Percentiles rank a stretch among this genome's conserved stretches.
Evolutionary conservation across 176 grass and related monocot genomes (phyloP).

Genomic region (Ensete ventricosum): DNA sequence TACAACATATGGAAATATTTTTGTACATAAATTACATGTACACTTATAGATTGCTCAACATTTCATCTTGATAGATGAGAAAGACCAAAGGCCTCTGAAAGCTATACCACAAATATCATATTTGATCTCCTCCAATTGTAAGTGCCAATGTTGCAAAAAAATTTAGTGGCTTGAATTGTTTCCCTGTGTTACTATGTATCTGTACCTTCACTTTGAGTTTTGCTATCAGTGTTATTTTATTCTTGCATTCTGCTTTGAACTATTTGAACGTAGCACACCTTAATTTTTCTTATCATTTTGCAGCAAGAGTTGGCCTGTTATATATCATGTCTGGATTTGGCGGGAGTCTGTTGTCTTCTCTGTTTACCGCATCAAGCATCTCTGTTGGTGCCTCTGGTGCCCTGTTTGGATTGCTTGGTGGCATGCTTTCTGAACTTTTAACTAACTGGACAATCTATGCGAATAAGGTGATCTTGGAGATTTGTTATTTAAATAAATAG

Average conservation of each 20-base stretch:
- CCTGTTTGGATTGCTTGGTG: constrained; percentile 72
- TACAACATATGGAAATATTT: too few relatives aligned
- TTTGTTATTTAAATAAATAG: not conserved
- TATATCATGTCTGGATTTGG: constrained; percentile 77
- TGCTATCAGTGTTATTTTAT: too few relatives aligned
- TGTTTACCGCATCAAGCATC: constrained; percentile 60
- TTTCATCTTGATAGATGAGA: too few relatives aligned
- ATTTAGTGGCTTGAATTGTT: too few relatives aligned
- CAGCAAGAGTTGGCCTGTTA: constrained; percentile 59
- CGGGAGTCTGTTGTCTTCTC: constrained; percentile 68
- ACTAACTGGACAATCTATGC: constrained; percentile 90
- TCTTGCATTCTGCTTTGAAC: not conserved
- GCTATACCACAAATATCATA: too few relatives aligned
- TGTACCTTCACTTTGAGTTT: too few relatives aligned
- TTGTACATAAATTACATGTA: too few relatives aligned
- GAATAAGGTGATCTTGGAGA: constrained; percentile 53
- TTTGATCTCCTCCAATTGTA: too few relatives aligned
- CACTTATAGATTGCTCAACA: too few relatives aligned
- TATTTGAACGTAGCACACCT: not conserved
- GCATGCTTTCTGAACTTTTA: constrained; percentile 90
- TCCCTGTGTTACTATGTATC: too few relatives aligned
- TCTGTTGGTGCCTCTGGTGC: constrained; percentile 90
- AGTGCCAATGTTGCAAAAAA: too few relatives aligned
- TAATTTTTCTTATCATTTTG: constrained; percentile 12
- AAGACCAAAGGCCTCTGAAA: too few relatives aligned